Conservation (phyloP, 345 rosid species). For the Citrus hindsii region DNA sequence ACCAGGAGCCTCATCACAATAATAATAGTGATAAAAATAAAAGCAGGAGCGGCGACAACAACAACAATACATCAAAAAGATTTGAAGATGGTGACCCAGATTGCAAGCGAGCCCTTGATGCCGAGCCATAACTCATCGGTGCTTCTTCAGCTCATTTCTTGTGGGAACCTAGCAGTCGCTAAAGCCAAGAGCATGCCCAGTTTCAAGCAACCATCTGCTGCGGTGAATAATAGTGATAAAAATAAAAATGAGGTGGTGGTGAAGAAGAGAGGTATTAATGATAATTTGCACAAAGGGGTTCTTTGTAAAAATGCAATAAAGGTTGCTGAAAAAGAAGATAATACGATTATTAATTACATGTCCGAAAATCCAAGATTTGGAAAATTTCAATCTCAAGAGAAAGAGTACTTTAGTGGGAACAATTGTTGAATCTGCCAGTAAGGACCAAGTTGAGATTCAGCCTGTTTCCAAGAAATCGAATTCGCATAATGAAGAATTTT, state of each 20-base stretch:
- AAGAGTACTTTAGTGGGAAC: slow-evolving; percentile 88
- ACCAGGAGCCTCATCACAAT: slow-evolving; percentile 13
- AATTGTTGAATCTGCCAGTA: slow-evolving; percentile 58
- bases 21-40: slow-evolving; percentile 3
- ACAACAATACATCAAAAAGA: slow-evolving; percentile 20
- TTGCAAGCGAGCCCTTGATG: background rate
- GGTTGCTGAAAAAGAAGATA: slow-evolving; percentile 38
- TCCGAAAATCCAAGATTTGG: slow-evolving; percentile 97
- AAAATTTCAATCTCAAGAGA: slow-evolving; percentile 68
- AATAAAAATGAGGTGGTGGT: background rate
- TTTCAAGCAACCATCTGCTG: slow-evolving; percentile 16
- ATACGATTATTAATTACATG: slow-evolving; percentile 60
- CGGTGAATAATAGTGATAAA: background rate
- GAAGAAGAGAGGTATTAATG: slow-evolving; percentile 20
- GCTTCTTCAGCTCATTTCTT: slow-evolving; percentile 65
- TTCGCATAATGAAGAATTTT: slow-evolving; percentile 57
- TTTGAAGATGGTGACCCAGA: slow-evolving; percentile 53
- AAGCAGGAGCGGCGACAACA: background rate
- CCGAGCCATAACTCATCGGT: slow-evolving; percentile 59
- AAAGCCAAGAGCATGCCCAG: slow-evolving; percentile 32
- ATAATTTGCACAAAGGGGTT: slow-evolving; percentile 48
- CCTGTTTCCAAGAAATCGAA: slow-evolving; percentile 61
- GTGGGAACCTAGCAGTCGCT: slow-evolving; percentile 57
- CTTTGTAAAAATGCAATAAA: slow-evolving; percentile 39
- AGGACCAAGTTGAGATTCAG: slow-evolving; percentile 37